Base-by-base conservation (phyloP, 2,329 filamentous ascomycete genomes). In the Penicillium sp. region DNA sequence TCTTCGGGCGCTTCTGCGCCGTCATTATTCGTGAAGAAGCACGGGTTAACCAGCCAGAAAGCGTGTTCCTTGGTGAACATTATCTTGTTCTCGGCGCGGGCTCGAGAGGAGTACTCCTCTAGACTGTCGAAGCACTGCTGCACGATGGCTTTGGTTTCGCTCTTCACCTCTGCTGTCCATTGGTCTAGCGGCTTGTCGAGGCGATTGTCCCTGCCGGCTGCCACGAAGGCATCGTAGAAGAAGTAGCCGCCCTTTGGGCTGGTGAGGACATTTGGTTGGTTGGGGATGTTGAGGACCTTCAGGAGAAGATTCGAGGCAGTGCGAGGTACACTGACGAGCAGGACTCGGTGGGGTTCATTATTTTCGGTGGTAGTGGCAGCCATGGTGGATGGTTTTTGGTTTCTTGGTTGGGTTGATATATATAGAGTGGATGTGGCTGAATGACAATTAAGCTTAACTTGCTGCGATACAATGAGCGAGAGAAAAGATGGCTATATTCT, bases 41-140 rank as follows among this genome's bases (percentile, higher is more conserved):
- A 47, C 5, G 66, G 66, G 31, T 69, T 61, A 14, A 42, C 47
- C 43, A 72, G 35, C 59, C 61, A 69, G 50, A 65, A 61, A 48
- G 66, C 61, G 37, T 75, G 73, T 53, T 75, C 73, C 59, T 75
- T 75, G 46, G 70, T 60, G 53, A 74, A 72, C 13, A 69, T 55
- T 18, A 64, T 63, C 47, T 71, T 72, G 46, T 59, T 59, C 29
- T 68, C 56, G 10, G 51, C 40, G 31, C 61, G 57, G 2, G 71
- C 69, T 1, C 52, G 47, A 1, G 54, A 32, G 14, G 65, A 42
- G 37, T 57, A 59, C 7, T 60, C 58, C 45, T 72, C 63, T 4
- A 74, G 45, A 0, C 52, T 44, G 43, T 69, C 53, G 37, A 72
- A 57, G 32, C 61, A 64, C 9, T 47, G 13, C 47, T 72, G 69